phyloP scores from a whole-genome alignment of 169 alveolate genomes.

The Plasmodium adleri region DNA sequence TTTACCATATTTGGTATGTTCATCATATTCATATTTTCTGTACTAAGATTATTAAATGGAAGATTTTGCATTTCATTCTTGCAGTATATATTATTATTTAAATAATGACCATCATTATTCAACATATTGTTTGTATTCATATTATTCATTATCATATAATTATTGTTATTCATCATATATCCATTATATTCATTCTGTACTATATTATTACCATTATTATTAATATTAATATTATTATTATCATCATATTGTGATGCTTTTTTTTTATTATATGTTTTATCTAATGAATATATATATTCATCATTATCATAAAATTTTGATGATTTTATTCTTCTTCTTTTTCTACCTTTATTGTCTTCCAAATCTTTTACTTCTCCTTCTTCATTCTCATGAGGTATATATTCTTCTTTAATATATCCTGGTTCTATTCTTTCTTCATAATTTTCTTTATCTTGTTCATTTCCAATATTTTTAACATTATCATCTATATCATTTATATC shows the following conservation, averaged over 20 bases:
- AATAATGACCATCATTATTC: background rate
- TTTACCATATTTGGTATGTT: conserved; percentile 1
- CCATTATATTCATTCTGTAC: background rate
- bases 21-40: conserved; percentile 12
- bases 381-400: too few relatives aligned
- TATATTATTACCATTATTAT: background rate
- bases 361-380: too few relatives aligned
- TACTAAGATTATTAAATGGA: background rate
- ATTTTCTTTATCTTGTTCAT: too few relatives aligned
- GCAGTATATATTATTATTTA: background rate
- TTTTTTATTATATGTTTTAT: background rate
- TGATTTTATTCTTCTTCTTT: background rate
- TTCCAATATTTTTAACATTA: too few relatives aligned
- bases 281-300: background rate
- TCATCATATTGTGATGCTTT: background rate
- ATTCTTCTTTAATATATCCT: too few relatives aligned
- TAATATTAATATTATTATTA: background rate
- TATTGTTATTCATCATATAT: background rate
- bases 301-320: background rate
- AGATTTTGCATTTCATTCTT: background rate
- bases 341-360: background rate
- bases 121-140: background rate
- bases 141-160: background rate
- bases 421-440: too few relatives aligned
- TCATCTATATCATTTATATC: too few relatives aligned